Percentiles rank a stretch among this genome's conserved stretches.
Conservation (phyloP, 2,329 filamentous ascomycete species). For the Aureobasidium sp. region DNA sequence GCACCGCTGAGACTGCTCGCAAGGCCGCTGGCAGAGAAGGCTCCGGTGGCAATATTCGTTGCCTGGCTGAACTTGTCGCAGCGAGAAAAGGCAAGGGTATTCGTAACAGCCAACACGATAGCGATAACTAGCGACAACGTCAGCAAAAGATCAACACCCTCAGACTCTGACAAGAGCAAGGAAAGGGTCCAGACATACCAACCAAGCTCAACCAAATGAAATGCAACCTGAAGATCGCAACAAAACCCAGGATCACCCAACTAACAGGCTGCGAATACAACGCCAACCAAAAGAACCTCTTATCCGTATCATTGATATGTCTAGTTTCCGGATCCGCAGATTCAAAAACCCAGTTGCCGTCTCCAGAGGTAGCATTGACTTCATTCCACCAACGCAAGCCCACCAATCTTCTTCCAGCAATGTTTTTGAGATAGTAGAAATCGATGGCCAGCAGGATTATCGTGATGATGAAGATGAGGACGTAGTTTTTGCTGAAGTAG, state of each 20-base stretch:
- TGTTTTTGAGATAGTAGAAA: constrained; percentile 94
- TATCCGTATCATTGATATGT: constrained; percentile 66
- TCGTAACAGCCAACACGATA: constrained; percentile 47
- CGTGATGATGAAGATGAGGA: constrained; percentile 86
- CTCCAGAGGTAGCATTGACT: constrained; percentile 63
- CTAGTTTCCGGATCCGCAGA: constrained; percentile 55
- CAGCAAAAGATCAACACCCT: background rate
- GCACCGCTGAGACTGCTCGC: constrained; percentile 47
- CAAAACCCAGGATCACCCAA: constrained; percentile 65
- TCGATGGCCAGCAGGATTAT: constrained; percentile 81
- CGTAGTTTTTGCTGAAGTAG: constrained; percentile 74
- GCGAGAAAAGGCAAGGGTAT: constrained; percentile 68
- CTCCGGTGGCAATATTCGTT: constrained; percentile 47
- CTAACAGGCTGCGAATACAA: constrained; percentile 71
- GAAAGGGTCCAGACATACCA: constrained; percentile 38
- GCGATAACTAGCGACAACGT: constrained; percentile 38
- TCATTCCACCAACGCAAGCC: constrained; percentile 91
- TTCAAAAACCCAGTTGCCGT: constrained; percentile 83
- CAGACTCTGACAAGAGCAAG: too few relatives aligned
- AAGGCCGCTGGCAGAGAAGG: constrained; percentile 44
- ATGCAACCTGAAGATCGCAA: constrained; percentile 63
- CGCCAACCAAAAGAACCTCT: constrained; percentile 82
- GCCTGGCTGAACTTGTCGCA: constrained; percentile 83
- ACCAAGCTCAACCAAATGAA: constrained; percentile 77
- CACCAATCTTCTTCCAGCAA: constrained; percentile 77